Evolutionary conservation across 2,329 filamentous ascomycete species (phyloP), one percentile per base, ranked within the genome.

Genomic region (Aspergillus flavus): DNA sequence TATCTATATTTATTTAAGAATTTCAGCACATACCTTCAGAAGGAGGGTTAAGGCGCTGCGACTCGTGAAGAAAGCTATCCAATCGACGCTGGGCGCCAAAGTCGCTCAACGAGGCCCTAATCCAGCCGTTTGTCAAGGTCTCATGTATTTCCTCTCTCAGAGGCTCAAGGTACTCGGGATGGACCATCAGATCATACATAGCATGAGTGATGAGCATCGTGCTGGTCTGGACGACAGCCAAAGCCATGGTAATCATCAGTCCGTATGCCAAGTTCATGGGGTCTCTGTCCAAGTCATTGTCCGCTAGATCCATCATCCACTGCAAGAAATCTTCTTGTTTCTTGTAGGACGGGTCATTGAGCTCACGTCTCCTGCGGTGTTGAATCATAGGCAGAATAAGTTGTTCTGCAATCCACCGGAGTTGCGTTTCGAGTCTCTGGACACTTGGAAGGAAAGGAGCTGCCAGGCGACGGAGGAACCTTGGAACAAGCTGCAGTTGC

Each of bases 151-250:
- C 86, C 7, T 83, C 76, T 1, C 86, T 81, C 0, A 88, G 70
- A 11, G 82, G 79, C 3, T 80, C 74, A 34, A 84, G 68, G 67
- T 84, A 79, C 34, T 86, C 81, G 0, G 85, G 85, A 36, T 78
- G 73, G 1, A 80, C 74, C 0, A 82, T 80, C 2, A 89, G 70
- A 66, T 85, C 82, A 67, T 83, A 86, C 23, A 88, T 77, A 59
- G 80, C 59, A 79, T 86, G 73, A 6, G 69, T 73, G 61, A 75
- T 63, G 1, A 71, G 65, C 62, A 73, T 72, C 1, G 73, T 68
- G 32, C 70, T 73, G 6, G 73, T 75, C 45, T 75, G 72, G 6
- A 72, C 65, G 32, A 73, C 67, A 2, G 71, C 71, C 53, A 75
- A 46, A 53, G 69, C 71, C 43, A 72, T 71, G 16, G 74, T 57